A percentile compares a stretch with the other conserved stretches of the same genome.
These are phyloP conservation scores for Quercus alba DNA, from an alignment of 306 rosid species.

Conservation along the genomic window DNA sequence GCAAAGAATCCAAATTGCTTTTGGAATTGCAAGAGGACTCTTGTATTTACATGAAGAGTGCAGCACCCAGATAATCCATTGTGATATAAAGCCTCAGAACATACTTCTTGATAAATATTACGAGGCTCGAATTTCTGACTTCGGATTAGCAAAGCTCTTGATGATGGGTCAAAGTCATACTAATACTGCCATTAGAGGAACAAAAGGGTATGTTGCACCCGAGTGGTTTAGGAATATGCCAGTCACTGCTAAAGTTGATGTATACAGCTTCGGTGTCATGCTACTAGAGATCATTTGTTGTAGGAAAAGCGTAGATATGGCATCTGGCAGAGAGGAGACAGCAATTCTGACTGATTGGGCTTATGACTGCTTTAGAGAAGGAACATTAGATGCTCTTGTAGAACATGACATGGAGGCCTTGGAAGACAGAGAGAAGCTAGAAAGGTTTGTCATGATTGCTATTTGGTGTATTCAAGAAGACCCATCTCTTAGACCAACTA, in stretches of 20 bases:
- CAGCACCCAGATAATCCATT: conserved; percentile 20
- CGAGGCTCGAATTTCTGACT: conserved; percentile 15
- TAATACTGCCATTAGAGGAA: conserved; percentile 8
- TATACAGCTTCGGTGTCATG: conserved; percentile 31
- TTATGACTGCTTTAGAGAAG: conserved; percentile 24
- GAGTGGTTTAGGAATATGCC: conserved; percentile 23
- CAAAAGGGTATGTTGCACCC: conserved; percentile 31
- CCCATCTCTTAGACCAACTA: conserved; percentile 10
- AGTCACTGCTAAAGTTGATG: conserved; percentile 21
- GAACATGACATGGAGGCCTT: conserved; percentile 14
- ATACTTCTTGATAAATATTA: conserved; percentile 23
- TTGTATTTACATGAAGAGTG: conserved; percentile 33
- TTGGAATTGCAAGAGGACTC: conserved; percentile 28
- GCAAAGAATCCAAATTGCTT: conserved; percentile 21
- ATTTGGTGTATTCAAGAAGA: conserved; percentile 34
- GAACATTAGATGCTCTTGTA: conserved; percentile 15
- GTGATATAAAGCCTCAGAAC: conserved; percentile 37
- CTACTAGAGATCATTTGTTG: conserved; percentile 27
- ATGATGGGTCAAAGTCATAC: conserved; percentile 1
- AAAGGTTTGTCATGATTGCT: conserved; percentile 28
- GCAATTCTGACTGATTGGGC: conserved; percentile 36
- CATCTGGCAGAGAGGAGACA: conserved; percentile 2
- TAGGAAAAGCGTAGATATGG: conserved; percentile 22
- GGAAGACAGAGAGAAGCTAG: conserved; percentile 8
- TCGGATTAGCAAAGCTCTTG: conserved; percentile 31